phyloP scores from a whole-genome alignment of 805 yeast genomes.

The Metschnikowia amazonensis region DNA sequence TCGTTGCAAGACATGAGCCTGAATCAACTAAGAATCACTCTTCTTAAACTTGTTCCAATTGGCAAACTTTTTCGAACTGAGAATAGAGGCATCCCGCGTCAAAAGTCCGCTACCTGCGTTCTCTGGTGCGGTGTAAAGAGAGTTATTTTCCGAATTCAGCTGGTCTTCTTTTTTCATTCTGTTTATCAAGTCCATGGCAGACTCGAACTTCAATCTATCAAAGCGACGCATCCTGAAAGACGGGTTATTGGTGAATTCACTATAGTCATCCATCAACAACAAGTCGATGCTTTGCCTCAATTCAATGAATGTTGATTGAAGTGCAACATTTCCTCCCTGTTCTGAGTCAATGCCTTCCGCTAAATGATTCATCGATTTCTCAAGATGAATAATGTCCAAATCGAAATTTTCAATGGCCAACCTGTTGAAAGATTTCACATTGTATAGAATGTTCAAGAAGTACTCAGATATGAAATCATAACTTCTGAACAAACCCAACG shows the following conservation, averaged over 20 bases:
- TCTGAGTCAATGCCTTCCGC: slow-evolving; percentile 19
- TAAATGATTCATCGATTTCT: slow-evolving; percentile 45
- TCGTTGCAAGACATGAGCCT: too few relatives aligned
- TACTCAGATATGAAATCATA: slow-evolving; percentile 79
- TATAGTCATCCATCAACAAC: slow-evolving; percentile 58
- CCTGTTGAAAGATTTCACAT: slow-evolving; percentile 52
- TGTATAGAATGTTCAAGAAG: slow-evolving; percentile 57
- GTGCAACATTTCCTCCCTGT: slow-evolving; percentile 42
- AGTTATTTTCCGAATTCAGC: slow-evolving; percentile 16
- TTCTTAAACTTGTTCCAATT: slow-evolving; percentile 28
- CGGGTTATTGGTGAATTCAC: slow-evolving; percentile 55
- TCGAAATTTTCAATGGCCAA: slow-evolving; percentile 72
- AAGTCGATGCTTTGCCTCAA: slow-evolving; percentile 76
- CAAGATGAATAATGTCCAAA: slow-evolving; percentile 74
- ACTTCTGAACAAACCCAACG: slow-evolving; percentile 78
- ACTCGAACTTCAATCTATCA: slow-evolving; percentile 70
- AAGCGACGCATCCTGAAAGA: slow-evolving; percentile 48
- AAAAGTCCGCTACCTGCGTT: slow-evolving; percentile 11
- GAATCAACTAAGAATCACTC: slow-evolving; percentile 6
- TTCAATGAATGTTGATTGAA: slow-evolving; percentile 72
- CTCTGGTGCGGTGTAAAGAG: slow-evolving; percentile 8
- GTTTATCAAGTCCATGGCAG: slow-evolving; percentile 56
- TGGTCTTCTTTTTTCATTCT: slow-evolving; percentile 40
- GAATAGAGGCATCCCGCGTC: slow-evolving; percentile 18
- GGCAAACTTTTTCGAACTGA: slow-evolving; percentile 28